Percentiles rank a stretch among this genome's conserved stretches.
These are phyloP conservation scores for Debaryomyces udenii DNA, from an alignment of 1,139 yeast genomes.

Conservation along the genomic window DNA sequence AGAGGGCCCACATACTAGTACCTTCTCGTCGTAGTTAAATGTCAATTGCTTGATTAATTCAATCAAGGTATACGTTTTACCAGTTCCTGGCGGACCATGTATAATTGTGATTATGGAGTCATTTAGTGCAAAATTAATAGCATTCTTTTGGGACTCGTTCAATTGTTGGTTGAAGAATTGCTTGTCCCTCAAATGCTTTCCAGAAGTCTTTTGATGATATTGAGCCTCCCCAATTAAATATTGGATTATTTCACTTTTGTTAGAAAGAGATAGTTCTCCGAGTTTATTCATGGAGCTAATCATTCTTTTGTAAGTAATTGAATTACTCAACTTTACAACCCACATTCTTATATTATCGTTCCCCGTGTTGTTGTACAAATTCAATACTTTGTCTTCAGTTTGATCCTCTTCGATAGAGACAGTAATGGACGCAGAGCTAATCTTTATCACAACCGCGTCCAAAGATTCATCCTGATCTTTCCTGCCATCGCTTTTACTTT, in stretches of 20 bases:
- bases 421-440: slow-evolving; percentile 47
- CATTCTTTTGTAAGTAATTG: slow-evolving; percentile 78
- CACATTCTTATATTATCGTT: slow-evolving; percentile 50
- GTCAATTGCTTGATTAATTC: slow-evolving; percentile 80
- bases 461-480: slow-evolving; percentile 31
- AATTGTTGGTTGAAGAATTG: slow-evolving; percentile 53
- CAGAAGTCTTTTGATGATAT: slow-evolving; percentile 24
- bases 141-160: slow-evolving; percentile 66
- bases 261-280: slow-evolving; percentile 43
- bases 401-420: slow-evolving; percentile 64
- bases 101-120: slow-evolving; percentile 47
- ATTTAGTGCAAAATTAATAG: slow-evolving; percentile 43
- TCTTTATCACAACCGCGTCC: slow-evolving; percentile 65
- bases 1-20: slow-evolving; percentile 93
- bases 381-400: slow-evolving; percentile 47
- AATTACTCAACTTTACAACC: slow-evolving; percentile 69
- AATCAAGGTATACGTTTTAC: slow-evolving; percentile 78
- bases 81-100: slow-evolving; percentile 58
- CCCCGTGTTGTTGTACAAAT: slow-evolving; percentile 47
- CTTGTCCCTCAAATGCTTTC: slow-evolving; percentile 13
- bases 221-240: slow-evolving; percentile 48
- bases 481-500: slow-evolving; percentile 20
- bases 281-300: slow-evolving; percentile 73
- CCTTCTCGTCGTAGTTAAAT: slow-evolving; percentile 57
- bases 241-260: slow-evolving; percentile 42